These are phyloP conservation scores for Osmanthus fragrans DNA, from an alignment of 257 asterid species.

Conservation along the genomic window DNA sequence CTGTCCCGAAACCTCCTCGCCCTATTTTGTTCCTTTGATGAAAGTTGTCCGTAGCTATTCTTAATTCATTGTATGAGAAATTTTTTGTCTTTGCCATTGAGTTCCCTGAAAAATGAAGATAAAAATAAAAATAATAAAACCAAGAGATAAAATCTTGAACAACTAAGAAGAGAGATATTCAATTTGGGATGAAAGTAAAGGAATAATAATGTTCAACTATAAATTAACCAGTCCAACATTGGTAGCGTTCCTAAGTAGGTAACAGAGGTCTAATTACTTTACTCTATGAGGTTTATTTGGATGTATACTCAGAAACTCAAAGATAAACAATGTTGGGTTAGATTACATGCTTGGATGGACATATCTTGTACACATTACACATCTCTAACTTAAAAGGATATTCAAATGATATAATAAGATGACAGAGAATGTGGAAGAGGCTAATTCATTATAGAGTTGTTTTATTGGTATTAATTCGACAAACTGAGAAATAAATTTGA, in stretches of 20 bases:
- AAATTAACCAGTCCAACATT: neutral
- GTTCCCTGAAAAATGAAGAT: slow-evolving; percentile 42
- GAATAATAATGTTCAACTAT: slow-evolving; percentile 9
- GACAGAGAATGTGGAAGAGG: slow-evolving; percentile 4
- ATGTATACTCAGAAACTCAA: slow-evolving; percentile 4
- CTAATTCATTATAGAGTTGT: slow-evolving; percentile 5
- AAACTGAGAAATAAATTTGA: neutral
- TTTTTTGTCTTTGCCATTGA: slow-evolving; percentile 45
- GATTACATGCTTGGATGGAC: neutral
- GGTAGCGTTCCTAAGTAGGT: neutral
- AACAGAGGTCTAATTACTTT: neutral
- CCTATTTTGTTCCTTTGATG: slow-evolving; percentile 69
- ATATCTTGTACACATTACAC: slow-evolving; percentile 4
- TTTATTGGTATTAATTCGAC: neutral
- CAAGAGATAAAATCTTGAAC: neutral
- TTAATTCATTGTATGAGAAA: slow-evolving; percentile 64
- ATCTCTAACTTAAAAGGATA: neutral
- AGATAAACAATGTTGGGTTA: neutral
- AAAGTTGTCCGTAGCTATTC: slow-evolving; percentile 68
- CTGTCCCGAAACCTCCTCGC: slow-evolving; percentile 91
- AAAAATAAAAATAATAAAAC: slow-evolving; percentile 19
- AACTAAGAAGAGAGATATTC: neutral
- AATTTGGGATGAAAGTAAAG: neutral
- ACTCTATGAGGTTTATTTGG: neutral
- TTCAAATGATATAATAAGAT: neutral